A percentile compares a stretch with the other conserved stretches of the same genome.
Conservation (phyloP, 2,329 filamentous ascomycete species). For the Pseudogymnoascus sp. region DNA sequence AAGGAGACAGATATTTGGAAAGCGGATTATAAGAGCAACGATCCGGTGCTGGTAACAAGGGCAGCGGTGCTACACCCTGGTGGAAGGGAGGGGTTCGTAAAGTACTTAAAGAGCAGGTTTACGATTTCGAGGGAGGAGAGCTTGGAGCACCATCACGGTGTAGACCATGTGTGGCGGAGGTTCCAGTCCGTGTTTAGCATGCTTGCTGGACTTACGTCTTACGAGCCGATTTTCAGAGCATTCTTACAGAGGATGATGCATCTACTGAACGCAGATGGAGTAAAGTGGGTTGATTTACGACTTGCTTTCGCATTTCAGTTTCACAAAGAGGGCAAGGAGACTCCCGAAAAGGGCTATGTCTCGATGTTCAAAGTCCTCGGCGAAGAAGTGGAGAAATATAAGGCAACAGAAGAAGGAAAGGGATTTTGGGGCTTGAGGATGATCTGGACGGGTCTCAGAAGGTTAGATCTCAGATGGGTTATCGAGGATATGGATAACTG, state of each 20-base stretch:
- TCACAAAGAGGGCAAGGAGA: conserved; percentile 55
- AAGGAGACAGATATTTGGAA: conserved; percentile 55
- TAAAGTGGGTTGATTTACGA: conserved; percentile 77
- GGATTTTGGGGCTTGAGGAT: conserved; percentile 78
- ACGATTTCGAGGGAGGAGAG: conserved; percentile 67
- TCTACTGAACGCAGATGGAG: conserved; percentile 69
- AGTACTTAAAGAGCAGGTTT: conserved; percentile 68
- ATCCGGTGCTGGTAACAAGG: conserved; percentile 33
- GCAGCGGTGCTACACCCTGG: conserved; percentile 73
- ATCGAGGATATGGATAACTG: conserved; percentile 81
- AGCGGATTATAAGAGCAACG: conserved; percentile 47
- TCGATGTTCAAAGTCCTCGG: conserved; percentile 66
- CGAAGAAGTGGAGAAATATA: conserved; percentile 73
- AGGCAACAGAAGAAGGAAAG: conserved; percentile 60
- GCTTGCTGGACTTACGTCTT: conserved; percentile 69
- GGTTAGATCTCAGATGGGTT: conserved; percentile 55
- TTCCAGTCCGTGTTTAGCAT: conserved; percentile 70
- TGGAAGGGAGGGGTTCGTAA: conserved; percentile 63
- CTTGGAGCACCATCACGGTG: conserved; percentile 71
- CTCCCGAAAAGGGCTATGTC: conserved; percentile 58
- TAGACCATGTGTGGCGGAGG: conserved; percentile 78
- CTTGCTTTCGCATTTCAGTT: conserved; percentile 68
- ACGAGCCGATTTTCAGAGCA: conserved; percentile 79
- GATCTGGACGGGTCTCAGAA: conserved; percentile 75
- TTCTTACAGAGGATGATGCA: conserved; percentile 67